Evolutionary conservation across 176 grass and related monocot species (phyloP).

Genomic region (Echinochloa phyllopogon): DNA sequence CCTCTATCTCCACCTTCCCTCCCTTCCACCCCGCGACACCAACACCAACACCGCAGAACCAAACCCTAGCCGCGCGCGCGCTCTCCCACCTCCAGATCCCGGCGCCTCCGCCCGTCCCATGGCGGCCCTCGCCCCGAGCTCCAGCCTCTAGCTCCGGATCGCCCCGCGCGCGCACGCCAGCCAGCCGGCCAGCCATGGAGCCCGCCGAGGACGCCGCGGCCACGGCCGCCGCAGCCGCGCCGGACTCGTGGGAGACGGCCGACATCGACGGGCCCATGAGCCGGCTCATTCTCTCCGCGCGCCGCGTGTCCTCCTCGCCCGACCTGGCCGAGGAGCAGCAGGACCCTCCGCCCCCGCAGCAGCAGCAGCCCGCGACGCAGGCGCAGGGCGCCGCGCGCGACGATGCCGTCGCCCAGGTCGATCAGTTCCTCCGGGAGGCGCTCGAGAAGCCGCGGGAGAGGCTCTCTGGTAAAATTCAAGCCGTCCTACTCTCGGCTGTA

Average conservation of each 20-base stretch:
- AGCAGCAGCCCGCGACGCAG: slow-evolving; percentile 7
- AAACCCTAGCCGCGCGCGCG: slow-evolving; percentile 35
- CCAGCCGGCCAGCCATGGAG: slow-evolving; percentile 26
- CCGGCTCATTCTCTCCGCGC: slow-evolving; percentile 68
- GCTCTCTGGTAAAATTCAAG: slow-evolving; percentile 58
- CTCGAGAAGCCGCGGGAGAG: slow-evolving; percentile 96
- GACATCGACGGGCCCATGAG: slow-evolving; percentile 81
- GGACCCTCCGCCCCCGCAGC: neutral
- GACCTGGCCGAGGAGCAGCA: slow-evolving; percentile 45
- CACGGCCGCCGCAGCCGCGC: slow-evolving; percentile 40
- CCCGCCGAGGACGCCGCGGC: slow-evolving; percentile 35
- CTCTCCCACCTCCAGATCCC: slow-evolving; percentile 23
- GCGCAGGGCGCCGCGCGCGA: neutral
- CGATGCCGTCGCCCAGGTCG: slow-evolving; percentile 65
- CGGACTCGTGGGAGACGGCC: slow-evolving; percentile 93
- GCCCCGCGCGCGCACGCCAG: neutral
- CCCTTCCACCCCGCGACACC: neutral
- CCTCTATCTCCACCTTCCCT: neutral
- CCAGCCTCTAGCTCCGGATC: slow-evolving; percentile 25
- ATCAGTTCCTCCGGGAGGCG: slow-evolving; percentile 90
- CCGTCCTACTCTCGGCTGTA: neutral
- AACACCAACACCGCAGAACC: neutral
- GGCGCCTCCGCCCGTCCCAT: neutral
- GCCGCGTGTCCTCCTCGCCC: slow-evolving; percentile 36
- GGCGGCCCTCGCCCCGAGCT: neutral